These are phyloP conservation scores for Daldinia loculata DNA, from an alignment of 495 filamentous ascomycete species.

Conservation along the genomic window DNA sequence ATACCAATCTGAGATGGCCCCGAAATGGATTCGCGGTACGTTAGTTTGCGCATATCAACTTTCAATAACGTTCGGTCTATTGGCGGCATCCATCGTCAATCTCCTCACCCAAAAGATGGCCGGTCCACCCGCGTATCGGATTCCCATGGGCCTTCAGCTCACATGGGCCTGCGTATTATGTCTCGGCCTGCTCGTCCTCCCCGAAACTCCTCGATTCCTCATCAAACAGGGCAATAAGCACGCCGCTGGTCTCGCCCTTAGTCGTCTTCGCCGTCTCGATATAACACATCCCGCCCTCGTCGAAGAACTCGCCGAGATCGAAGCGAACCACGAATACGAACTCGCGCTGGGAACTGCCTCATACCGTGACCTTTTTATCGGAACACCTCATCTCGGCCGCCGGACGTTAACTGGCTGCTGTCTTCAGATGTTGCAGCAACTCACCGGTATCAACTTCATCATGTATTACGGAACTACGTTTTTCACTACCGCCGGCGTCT, in stretches of 20 bases:
- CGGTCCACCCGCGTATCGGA: constrained; percentile 76
- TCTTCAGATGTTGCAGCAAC: constrained; percentile 68
- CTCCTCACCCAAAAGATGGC: constrained; percentile 73
- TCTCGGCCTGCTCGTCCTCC: constrained; percentile 76
- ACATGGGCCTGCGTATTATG: constrained; percentile 82
- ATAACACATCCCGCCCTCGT: constrained; percentile 77
- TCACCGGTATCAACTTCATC: constrained; percentile 67
- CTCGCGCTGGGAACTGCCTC: constrained; percentile 74
- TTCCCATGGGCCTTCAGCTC: constrained; percentile 87
- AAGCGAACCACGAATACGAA: constrained; percentile 90
- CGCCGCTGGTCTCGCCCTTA: constrained; percentile 74
- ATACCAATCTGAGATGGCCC: constrained; percentile 91
- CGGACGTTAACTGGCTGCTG: constrained; percentile 64
- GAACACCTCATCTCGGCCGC: constrained; percentile 64
- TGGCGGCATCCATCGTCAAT: constrained; percentile 84
- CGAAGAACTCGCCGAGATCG: constrained; percentile 85
- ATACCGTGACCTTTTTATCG: constrained; percentile 76
- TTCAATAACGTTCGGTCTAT: constrained; percentile 84
- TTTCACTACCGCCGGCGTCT: constrained; percentile 71
- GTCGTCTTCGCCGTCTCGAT: constrained; percentile 78
- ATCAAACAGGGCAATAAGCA: constrained; percentile 80
- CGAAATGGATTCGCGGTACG: constrained; percentile 92
- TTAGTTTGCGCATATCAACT: constrained; percentile 91
- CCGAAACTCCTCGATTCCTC: constrained; percentile 87
- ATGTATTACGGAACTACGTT: constrained; percentile 85